Conservation (phyloP, 2,329 filamentous ascomycete species). For the Cadophora malorum region DNA sequence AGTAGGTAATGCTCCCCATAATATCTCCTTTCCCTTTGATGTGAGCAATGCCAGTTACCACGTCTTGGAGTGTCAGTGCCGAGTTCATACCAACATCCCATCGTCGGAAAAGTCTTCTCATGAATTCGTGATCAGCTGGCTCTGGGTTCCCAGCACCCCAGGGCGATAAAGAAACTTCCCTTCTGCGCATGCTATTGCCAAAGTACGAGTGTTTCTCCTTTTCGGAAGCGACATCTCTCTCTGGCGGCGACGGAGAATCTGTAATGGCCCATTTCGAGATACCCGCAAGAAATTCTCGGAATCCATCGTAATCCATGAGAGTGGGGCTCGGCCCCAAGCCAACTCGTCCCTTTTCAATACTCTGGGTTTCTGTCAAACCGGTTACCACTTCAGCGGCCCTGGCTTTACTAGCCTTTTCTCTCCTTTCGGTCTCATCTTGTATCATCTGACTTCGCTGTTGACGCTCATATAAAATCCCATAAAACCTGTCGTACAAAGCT, state of each 20-base stretch:
- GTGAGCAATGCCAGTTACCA: constrained; percentile 86
- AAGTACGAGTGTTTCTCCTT: constrained; percentile 66
- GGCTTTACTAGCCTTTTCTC: constrained; percentile 66
- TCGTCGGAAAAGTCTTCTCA: constrained; percentile 82
- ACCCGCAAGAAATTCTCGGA: constrained; percentile 89
- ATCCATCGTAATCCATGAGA: constrained; percentile 96
- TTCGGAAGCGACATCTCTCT: constrained; percentile 57
- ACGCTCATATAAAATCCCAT: constrained; percentile 87
- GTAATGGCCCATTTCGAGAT: constrained; percentile 93
- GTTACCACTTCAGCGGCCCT: constrained; percentile 56
- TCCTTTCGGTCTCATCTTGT: constrained; percentile 74
- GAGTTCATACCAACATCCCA: constrained; percentile 84
- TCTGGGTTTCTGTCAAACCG: constrained; percentile 50
- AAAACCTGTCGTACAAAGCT: constrained; percentile 92
- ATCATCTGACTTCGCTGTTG: constrained; percentile 82
- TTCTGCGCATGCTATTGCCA: constrained; percentile 57
- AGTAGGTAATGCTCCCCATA: constrained; percentile 97
- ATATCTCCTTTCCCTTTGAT: constrained; percentile 96
- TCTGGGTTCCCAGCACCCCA: constrained; percentile 66
- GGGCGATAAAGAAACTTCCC: constrained; percentile 47
- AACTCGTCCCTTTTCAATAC: constrained; percentile 82
- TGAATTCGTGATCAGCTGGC: constrained; percentile 93
- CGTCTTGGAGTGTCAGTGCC: constrained; percentile 86
- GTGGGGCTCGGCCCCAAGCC: constrained; percentile 88
- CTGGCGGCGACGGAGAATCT: constrained; percentile 72